A percentile compares a stretch with the other conserved stretches of the same genome.
phyloP scores from a whole-genome alignment of 1,139 yeast species.

The Kurtzmaniella quercitrusa region DNA sequence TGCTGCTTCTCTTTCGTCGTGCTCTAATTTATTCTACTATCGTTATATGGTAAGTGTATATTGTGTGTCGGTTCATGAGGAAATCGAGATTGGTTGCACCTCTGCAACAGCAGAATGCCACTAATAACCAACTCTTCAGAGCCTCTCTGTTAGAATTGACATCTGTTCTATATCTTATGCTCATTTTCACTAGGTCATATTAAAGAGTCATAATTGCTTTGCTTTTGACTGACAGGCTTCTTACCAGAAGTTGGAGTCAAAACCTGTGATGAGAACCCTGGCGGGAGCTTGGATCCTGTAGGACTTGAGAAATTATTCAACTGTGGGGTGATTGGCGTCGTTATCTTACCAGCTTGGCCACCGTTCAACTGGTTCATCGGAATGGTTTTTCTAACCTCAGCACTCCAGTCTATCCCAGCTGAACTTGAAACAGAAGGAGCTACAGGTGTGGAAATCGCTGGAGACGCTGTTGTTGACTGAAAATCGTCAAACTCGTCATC shows the following conservation, averaged over 20 bases:
- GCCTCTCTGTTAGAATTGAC: no score
- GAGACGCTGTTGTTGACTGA: constrained; percentile 12
- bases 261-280: constrained; percentile 25
- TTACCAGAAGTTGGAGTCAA: constrained; percentile 15
- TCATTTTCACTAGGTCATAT: neutral
- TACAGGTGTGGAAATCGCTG: neutral
- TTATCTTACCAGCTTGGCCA: constrained; percentile 5
- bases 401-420: constrained; percentile 17
- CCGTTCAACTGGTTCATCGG: constrained; percentile 5
- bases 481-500: constrained; percentile 32
- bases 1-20: no score
- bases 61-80: no score
- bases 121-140: no score
- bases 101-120: neutral
- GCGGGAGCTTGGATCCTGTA: constrained; percentile 18
- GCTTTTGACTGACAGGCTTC: neutral
- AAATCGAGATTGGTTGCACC: neutral
- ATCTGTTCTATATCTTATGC: no score
- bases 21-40: no score
- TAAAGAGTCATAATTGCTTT: neutral
- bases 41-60: no score
- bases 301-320: neutral
- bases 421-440: neutral
- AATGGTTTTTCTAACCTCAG: constrained; percentile 11
- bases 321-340: constrained; percentile 3